Evolutionary conservation across 371 early-diverging fungal genomes (phyloP).

Genomic region (Mucor sp.): DNA sequence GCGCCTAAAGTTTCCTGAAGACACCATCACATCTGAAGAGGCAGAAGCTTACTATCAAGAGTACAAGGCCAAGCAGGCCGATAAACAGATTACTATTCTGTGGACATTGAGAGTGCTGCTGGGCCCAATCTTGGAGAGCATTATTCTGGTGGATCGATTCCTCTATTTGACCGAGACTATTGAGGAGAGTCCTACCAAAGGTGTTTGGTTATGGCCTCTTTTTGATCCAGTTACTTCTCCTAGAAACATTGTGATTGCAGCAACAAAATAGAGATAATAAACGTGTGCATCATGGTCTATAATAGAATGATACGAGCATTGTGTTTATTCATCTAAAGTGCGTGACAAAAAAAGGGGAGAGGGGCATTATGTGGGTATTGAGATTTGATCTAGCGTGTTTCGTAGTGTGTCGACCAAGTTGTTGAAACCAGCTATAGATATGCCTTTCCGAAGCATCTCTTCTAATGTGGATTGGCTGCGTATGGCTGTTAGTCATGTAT

Average conservation of each 20-base stretch:
- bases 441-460: neutral
- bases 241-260: constrained; percentile 48
- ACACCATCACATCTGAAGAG: constrained; percentile 46
- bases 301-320: too few relatives aligned
- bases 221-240: constrained; percentile 48
- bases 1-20: constrained; percentile 38
- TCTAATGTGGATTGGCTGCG: neutral
- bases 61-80: constrained; percentile 34
- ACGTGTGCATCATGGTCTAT: neutral
- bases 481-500: neutral
- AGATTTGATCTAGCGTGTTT: constrained; percentile 7
- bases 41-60: constrained; percentile 42
- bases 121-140: constrained; percentile 73
- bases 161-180: constrained; percentile 60
- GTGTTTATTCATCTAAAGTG: neutral
- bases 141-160: constrained; percentile 78
- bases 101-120: constrained; percentile 82
- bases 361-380: constrained; percentile 2
- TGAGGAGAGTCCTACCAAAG: constrained; percentile 28
- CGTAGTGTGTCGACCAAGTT: constrained; percentile 1
- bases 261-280: constrained; percentile 31
- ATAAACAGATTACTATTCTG: constrained; percentile 68
- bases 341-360: too few relatives aligned
- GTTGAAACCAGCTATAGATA: neutral
- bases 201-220: constrained; percentile 48